phyloP scores from a whole-genome alignment of 768 basidiomycete species.

The Lactarius quietus region DNA sequence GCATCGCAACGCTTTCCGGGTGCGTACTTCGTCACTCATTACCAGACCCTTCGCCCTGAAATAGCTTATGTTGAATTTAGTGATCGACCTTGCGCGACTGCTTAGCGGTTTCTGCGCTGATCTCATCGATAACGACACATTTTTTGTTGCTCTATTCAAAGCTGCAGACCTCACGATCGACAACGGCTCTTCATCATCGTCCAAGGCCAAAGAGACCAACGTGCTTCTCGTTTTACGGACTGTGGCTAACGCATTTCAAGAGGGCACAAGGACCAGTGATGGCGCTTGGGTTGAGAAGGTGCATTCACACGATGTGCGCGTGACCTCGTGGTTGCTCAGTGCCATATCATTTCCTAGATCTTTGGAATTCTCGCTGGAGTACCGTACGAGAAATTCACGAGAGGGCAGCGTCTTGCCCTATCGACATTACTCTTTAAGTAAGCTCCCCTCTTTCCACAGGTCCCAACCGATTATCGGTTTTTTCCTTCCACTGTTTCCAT shows the following conservation, averaged over 20 bases:
- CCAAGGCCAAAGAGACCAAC: slow-evolving; percentile 82
- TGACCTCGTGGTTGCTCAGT: not conserved
- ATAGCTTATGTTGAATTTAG: slow-evolving; percentile 36
- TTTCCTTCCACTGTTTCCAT: not conserved
- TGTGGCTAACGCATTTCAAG: slow-evolving; percentile 75
- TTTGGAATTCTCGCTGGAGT: slow-evolving; percentile 49
- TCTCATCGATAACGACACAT: slow-evolving; percentile 45
- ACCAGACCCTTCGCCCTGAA: not conserved
- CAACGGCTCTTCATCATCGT: slow-evolving; percentile 51
- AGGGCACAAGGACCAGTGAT: slow-evolving; percentile 41
- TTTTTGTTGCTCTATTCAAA: slow-evolving; percentile 60
- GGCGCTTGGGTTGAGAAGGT: slow-evolving; percentile 54
- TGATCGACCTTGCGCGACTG: slow-evolving; percentile 83
- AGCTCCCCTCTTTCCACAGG: slow-evolving; percentile 31
- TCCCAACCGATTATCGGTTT: slow-evolving; percentile 3
- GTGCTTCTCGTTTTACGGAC: slow-evolving; percentile 74
- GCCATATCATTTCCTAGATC: slow-evolving; percentile 40
- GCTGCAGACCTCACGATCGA: slow-evolving; percentile 61
- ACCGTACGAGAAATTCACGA: slow-evolving; percentile 55
- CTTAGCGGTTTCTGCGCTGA: slow-evolving; percentile 61
- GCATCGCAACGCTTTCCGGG: slow-evolving; percentile 67
- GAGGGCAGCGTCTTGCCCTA: slow-evolving; percentile 69
- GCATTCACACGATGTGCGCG: slow-evolving; percentile 15
- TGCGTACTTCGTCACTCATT: slow-evolving; percentile 30
- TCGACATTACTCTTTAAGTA: slow-evolving; percentile 89